Evolutionary conservation across 345 rosid species (phyloP).

Genomic region (Brassica nigra): DNA sequence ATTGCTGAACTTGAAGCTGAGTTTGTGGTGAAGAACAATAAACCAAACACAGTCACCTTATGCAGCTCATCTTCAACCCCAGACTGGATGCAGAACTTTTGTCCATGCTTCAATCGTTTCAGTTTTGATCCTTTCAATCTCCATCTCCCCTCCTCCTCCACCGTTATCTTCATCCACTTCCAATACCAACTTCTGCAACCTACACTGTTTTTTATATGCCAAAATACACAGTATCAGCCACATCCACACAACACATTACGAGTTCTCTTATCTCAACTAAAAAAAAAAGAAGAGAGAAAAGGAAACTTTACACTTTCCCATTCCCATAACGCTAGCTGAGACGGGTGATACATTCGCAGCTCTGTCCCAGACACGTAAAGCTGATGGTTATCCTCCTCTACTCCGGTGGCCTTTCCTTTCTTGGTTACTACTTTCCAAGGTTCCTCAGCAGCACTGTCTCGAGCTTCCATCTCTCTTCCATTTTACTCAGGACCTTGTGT

Average conservation of each 20-base stretch:
- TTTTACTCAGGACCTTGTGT: too few relatives aligned
- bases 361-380: background rate
- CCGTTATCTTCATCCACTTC: background rate
- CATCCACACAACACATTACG: background rate
- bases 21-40: constrained; percentile 23
- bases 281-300: background rate
- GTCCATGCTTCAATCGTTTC: background rate
- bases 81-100: background rate
- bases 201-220: background rate
- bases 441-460: background rate
- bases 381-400: background rate
- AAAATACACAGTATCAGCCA: background rate
- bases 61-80: constrained; percentile 43
- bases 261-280: background rate
- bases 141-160: background rate
- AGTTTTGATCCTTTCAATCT: background rate
- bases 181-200: background rate
- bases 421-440: background rate
- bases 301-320: background rate
- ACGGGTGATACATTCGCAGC: background rate
- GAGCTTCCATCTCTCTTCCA: too few relatives aligned
- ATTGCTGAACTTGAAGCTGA: constrained; percentile 5
- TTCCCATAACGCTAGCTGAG: background rate
- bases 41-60: constrained; percentile 17
- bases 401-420: background rate